These are phyloP conservation scores for Neophaeococcomyces mojaviensis DNA, from an alignment of 2,329 filamentous ascomycete species.

Conservation along the genomic window DNA sequence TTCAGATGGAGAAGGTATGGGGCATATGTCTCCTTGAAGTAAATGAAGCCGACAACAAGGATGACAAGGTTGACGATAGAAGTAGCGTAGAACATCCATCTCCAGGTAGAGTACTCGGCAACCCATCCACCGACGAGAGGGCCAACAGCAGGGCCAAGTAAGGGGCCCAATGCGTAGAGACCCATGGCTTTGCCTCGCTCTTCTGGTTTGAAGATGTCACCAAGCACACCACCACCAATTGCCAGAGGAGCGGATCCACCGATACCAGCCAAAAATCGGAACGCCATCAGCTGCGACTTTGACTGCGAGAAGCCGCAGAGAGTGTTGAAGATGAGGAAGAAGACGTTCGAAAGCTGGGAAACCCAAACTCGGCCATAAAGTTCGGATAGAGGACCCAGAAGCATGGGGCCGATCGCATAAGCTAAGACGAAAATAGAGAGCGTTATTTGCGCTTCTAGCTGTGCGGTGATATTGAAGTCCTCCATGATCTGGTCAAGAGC, in stretches of 20 bases:
- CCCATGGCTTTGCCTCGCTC: slow-evolving; percentile 25
- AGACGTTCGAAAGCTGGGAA: slow-evolving; percentile 48
- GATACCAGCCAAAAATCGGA: slow-evolving; percentile 52
- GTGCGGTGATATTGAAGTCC: slow-evolving; percentile 44
- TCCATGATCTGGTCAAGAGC: slow-evolving; percentile 44
- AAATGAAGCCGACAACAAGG: slow-evolving; percentile 49
- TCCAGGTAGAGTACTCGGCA: slow-evolving; percentile 33
- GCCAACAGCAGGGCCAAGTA: slow-evolving; percentile 39
- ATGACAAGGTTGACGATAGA: slow-evolving; percentile 53
- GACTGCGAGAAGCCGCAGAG: slow-evolving; percentile 51
- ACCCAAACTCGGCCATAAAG: slow-evolving; percentile 50
- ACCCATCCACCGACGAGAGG: slow-evolving; percentile 58
- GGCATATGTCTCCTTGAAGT: slow-evolving; percentile 54
- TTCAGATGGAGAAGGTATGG: slow-evolving; percentile 53
- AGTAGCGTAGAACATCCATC: slow-evolving; percentile 43
- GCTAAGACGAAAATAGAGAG: slow-evolving; percentile 52
- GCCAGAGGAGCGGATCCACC: slow-evolving; percentile 51
- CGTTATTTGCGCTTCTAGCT: slow-evolving; percentile 40
- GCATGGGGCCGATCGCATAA: slow-evolving; percentile 47
- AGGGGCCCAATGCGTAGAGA: slow-evolving; percentile 23
- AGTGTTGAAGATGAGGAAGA: slow-evolving; percentile 54
- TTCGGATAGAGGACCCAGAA: slow-evolving; percentile 49
- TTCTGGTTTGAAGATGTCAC: slow-evolving; percentile 23
- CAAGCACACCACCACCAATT: slow-evolving; percentile 39
- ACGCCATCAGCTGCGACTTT: slow-evolving; percentile 49